Base-by-base conservation (phyloP, 352 stramenopile genomes). In the Globisporangium parvum region DNA sequence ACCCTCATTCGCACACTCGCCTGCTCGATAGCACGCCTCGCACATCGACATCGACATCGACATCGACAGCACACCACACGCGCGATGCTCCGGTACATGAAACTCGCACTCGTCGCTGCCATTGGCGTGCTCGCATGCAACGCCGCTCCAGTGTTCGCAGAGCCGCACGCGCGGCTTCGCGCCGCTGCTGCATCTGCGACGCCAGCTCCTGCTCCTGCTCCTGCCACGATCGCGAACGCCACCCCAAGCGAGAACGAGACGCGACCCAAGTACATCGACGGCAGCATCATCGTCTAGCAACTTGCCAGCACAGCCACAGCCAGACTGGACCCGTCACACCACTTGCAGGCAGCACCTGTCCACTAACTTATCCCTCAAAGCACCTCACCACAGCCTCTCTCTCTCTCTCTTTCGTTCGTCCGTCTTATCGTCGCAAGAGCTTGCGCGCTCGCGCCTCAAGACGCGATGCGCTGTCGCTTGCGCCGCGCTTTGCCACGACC, bases 401-500 rank as follows among this genome's bases (percentile, higher is more conserved):
- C n/a, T n/a, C n/a, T n/a, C n/a, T n/a, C n/a, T n/a, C n/a, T n/a
- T n/a, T n/a, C n/a, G n/a, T n/a, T n/a, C n/a, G n/a, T n/a, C n/a
- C n/a, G n/a, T n/a, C 37, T 45, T 28, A 58, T 42, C 26, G 53
- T n/a, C 31, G 26, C 33, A 60, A 10, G 1, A 60, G 35, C 47
- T 60, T 60, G 31, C 46, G 50, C 17, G 54, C 44, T 20, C 54
- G 54, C 11, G 26, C 47, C 17, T 24, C 54, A 2, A 60, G 20
- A 3, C 17, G 18, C 8, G 20, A 35, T 47, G 8, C 33, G 18
- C 23, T 20, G 9, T 23, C 11, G 37, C 21, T 39, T 21, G n/a
- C 26, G 17, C 10, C 20, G 18, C 28, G 54, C 23, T 53, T 60
- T 20, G 26, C 9, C 5, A 45, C 31, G 52, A 41, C 23, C 21